These are phyloP conservation scores for Haplographium delicatum DNA, from an alignment of 495 filamentous ascomycete species.

Conservation along the genomic window DNA sequence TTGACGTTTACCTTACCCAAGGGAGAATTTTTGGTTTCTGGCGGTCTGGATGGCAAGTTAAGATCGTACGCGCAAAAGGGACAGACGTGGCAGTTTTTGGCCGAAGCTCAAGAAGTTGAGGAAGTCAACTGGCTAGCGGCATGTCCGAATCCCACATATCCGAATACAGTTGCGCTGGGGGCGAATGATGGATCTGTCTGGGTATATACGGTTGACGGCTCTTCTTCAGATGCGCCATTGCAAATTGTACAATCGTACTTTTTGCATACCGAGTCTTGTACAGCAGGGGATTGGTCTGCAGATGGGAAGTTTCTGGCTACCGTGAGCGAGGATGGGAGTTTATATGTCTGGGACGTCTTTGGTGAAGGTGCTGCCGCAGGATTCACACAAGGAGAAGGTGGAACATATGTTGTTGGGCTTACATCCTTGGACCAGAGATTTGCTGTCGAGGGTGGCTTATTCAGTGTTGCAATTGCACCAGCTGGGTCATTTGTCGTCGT, in stretches of 20 bases:
- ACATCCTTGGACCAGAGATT: conserved; percentile 83
- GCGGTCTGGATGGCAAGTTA: conserved; percentile 75
- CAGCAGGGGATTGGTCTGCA: conserved; percentile 85
- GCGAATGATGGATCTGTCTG: conserved; percentile 92
- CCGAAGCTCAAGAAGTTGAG: conserved; percentile 76
- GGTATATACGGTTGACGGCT: conserved; percentile 79
- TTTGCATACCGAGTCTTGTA: conserved; percentile 79
- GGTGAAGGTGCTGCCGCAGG: conserved; percentile 74
- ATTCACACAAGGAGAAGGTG: conserved; percentile 59
- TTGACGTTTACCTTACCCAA: conserved; percentile 76
- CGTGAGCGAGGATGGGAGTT: conserved; percentile 79
- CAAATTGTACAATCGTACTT: conserved; percentile 86
- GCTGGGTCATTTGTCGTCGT: conserved; percentile 72
- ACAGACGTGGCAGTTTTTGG: conserved; percentile 55
- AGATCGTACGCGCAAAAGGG: conserved; percentile 44
- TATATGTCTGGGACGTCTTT: conserved; percentile 92
- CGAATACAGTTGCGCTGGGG: conserved; percentile 84
- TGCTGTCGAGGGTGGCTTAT: conserved; percentile 84
- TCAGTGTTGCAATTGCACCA: conserved; percentile 76
- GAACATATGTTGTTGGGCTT: conserved; percentile 71
- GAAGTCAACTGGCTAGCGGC: conserved; percentile 88
- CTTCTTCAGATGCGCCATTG: conserved; percentile 47
- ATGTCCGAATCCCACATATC: conserved; percentile 62
- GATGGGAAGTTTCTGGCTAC: conserved; percentile 87
- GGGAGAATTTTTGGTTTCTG: conserved; percentile 81